These are phyloP conservation scores for Periconia sp. DNA, from an alignment of 2,329 filamentous ascomycete species.

Conservation along the genomic window DNA sequence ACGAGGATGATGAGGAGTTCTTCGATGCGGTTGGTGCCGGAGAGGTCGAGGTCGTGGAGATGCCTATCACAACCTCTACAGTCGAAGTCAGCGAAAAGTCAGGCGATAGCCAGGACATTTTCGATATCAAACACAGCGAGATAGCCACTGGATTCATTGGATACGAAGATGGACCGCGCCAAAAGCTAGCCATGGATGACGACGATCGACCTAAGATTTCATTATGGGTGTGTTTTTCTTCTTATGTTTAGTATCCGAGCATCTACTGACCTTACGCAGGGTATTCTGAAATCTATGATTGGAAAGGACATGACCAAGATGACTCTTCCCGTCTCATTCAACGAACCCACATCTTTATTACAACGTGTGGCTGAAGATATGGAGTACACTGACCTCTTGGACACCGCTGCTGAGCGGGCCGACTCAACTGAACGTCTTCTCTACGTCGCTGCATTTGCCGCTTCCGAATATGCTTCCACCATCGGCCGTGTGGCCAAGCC, in stretches of 20 bases:
- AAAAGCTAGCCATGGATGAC: conserved; percentile 81
- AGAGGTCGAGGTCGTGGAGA: conserved; percentile 76
- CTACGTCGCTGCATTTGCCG: conserved; percentile 93
- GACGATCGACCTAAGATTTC: conserved; percentile 93
- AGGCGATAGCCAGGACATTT: conserved; percentile 48
- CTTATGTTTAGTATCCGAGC: not conserved
- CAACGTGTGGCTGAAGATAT: conserved; percentile 96
- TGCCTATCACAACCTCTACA: conserved; percentile 52
- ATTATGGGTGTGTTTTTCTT: conserved; percentile 75
- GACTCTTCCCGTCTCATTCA: conserved; percentile 97
- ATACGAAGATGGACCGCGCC: conserved; percentile 85
- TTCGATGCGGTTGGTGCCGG: conserved; percentile 96
- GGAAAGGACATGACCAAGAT: conserved; percentile 99
- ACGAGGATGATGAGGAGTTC: conserved; percentile 82
- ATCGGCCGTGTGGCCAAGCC: conserved; percentile 97
- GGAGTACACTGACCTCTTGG: conserved; percentile 93
- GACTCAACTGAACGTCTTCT: conserved; percentile 91
- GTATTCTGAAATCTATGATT: conserved; percentile 98
- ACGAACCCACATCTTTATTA: conserved; percentile 92
- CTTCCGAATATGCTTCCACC: conserved; percentile 94
- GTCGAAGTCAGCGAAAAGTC: conserved; percentile 37
- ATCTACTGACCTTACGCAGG: conserved; percentile 54
- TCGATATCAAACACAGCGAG: conserved; percentile 58
- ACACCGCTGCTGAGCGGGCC: conserved; percentile 78
- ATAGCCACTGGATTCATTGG: conserved; percentile 80